Conservation (phyloP, 768 basidiomycete species). For the Kwoniella heveanensis region DNA sequence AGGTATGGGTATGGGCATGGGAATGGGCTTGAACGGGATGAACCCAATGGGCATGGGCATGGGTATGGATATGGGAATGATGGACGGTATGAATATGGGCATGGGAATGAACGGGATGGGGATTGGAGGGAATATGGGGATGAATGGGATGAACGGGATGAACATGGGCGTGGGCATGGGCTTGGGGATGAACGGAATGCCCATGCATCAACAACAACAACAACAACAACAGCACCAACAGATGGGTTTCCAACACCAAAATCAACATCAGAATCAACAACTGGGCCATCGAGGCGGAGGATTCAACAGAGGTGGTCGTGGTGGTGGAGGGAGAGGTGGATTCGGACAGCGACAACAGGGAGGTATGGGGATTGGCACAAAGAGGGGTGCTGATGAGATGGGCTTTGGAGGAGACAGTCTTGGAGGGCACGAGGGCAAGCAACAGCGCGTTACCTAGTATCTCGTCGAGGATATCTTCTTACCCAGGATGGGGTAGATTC, state of each 20-base stretch:
- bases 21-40: conserved; percentile 57
- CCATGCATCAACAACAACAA: not conserved
- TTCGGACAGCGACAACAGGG: conserved; percentile 2
- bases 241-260: not conserved
- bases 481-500: too few relatives aligned
- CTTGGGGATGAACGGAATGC: conserved; percentile 1
- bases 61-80: conserved; percentile 6
- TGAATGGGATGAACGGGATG: conserved; percentile 1
- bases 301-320: conserved; percentile 17
- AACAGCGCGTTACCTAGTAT: conserved; percentile 17
- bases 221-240: conserved; percentile 9
- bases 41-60: conserved; percentile 24
- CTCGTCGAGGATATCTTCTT: too few relatives aligned
- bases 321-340: conserved; percentile 11
- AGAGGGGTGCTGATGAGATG: conserved; percentile 17
- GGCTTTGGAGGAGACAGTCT: not conserved
- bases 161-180: not conserved
- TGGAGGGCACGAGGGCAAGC: conserved; percentile 6
- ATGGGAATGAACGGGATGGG: conserved; percentile 2
- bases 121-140: conserved; percentile 1
- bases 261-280: conserved; percentile 6
- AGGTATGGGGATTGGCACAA: not conserved
- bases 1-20: conserved; percentile 29
- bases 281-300: conserved; percentile 10
- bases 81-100: conserved; percentile 26